Evolutionary conservation across 495 filamentous ascomycete species (phyloP).

Genomic region (Podospora tetraspora): DNA sequence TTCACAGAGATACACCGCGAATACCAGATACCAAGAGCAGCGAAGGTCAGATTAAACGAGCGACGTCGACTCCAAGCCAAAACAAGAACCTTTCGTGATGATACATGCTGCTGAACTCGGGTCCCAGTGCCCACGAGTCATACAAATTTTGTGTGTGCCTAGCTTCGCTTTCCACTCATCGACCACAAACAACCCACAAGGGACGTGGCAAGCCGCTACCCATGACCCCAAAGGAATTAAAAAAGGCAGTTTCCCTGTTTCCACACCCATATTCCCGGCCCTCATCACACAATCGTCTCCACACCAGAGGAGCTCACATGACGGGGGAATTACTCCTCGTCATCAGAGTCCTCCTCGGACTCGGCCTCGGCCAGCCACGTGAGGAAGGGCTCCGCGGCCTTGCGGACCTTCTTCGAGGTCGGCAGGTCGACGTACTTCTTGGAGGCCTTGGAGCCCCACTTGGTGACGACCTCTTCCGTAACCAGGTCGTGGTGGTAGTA

Average conservation of each 20-base stretch:
- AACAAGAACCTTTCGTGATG: not conserved
- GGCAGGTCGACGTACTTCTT: constrained; percentile 92
- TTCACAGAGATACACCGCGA: too few species aligned
- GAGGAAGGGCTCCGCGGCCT: constrained; percentile 88
- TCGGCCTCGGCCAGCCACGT: constrained; percentile 90
- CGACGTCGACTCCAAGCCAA: not conserved
- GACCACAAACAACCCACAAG: not conserved
- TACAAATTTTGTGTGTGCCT: not conserved
- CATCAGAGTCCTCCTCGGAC: constrained; percentile 69
- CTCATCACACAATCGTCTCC: not conserved
- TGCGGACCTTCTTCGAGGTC: constrained; percentile 92
- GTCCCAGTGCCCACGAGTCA: not conserved
- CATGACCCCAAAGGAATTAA: not conserved
- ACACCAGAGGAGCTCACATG: not conserved
- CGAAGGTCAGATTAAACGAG: not conserved
- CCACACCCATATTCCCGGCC: not conserved
- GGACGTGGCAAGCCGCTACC: not conserved
- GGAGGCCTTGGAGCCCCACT: constrained; percentile 90
- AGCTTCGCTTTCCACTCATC: not conserved
- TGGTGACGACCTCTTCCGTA: constrained; percentile 78
- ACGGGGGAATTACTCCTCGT: constrained; percentile 37
- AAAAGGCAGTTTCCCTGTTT: not conserved
- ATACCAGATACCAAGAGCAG: not conserved
- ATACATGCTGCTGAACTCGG: not conserved
- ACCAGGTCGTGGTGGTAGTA: constrained; percentile 87